Evolutionary conservation across 2,329 filamentous ascomycete species (phyloP).

Genomic region (Westerdykella aurantiaca): DNA sequence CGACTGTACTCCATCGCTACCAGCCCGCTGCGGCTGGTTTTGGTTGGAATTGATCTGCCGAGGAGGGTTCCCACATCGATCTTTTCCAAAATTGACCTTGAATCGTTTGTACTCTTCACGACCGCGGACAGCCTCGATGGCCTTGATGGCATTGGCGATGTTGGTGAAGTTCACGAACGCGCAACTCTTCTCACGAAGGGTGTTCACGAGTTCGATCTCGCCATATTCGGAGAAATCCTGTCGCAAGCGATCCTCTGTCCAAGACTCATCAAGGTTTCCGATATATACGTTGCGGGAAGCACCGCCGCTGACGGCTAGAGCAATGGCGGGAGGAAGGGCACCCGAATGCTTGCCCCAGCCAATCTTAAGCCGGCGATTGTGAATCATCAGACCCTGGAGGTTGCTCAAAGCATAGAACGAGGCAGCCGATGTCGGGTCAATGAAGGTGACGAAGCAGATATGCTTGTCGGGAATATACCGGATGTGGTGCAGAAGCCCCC

Average conservation of each 20-base stretch:
- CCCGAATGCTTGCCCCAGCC: conserved; percentile 99
- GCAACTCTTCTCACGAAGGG: conserved; percentile 95
- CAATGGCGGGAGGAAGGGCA: conserved; percentile 89
- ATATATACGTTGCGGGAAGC: conserved; percentile 98
- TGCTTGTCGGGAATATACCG: conserved; percentile 99
- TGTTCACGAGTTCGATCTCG: conserved; percentile 96
- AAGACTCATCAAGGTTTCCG: conserved; percentile 93
- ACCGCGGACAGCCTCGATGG: conserved; percentile 89
- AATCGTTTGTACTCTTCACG: conserved; percentile 97
- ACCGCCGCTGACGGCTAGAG: conserved; percentile 89
- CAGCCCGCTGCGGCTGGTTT: conserved; percentile 59
- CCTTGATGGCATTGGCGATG: conserved; percentile 99
- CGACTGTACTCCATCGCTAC: conserved; percentile 54
- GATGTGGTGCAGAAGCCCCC: conserved; percentile 93
- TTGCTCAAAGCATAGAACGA: conserved; percentile 98
- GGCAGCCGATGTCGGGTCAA: conserved; percentile 93
- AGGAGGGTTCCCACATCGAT: conserved; percentile 92
- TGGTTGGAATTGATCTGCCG: conserved; percentile 66
- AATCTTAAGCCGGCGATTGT: conserved; percentile 95
- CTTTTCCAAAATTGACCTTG: conserved; percentile 99
- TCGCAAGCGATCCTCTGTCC: conserved; percentile 90
- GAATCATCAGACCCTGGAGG: conserved; percentile 96
- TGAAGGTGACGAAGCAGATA: conserved; percentile 99
- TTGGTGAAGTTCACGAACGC: conserved; percentile 99
- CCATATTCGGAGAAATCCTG: conserved; percentile 97